Conservation (phyloP, 1,284 basidiomycete species). For the Ustilago lituana region DNA sequence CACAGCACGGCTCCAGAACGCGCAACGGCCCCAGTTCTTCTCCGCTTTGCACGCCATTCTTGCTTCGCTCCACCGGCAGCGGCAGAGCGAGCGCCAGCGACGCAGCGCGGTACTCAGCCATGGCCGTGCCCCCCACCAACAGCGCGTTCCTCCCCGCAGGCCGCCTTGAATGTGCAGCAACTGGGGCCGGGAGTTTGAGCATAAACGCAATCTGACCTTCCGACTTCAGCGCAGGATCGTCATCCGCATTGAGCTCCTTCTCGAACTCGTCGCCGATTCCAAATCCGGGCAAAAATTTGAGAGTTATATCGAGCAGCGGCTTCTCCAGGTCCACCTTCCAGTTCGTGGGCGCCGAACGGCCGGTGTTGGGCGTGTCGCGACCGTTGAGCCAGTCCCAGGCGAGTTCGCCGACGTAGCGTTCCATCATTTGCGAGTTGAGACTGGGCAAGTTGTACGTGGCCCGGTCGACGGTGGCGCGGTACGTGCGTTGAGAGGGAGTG, state of each 20-base stretch:
- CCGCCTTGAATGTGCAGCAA: constrained; percentile 4
- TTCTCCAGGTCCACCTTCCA: constrained; percentile 47
- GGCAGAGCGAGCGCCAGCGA: constrained; percentile 39
- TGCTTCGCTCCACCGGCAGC: constrained; percentile 16
- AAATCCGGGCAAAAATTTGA: constrained; percentile 50
- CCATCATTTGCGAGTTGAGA: constrained; percentile 52
- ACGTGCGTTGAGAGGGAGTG: constrained; percentile 22
- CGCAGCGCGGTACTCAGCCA: constrained; percentile 47
- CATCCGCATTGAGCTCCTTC: constrained; percentile 20
- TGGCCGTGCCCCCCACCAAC: constrained; percentile 41
- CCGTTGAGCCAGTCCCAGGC: constrained; percentile 50
- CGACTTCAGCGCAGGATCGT: constrained; percentile 21
- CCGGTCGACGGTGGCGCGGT: constrained; percentile 55
- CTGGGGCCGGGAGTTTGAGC: constrained; percentile 30
- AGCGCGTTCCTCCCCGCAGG: constrained; percentile 35
- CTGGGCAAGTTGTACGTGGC: constrained; percentile 61
- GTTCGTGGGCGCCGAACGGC: background rate
- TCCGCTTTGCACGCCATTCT: constrained; percentile 7
- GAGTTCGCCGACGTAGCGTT: constrained; percentile 49
- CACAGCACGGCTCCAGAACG: constrained; percentile 49
- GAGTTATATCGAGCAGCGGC: constrained; percentile 40
- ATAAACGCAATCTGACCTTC: constrained; percentile 42
- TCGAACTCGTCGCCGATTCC: constrained; percentile 49
- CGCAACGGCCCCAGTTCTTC: constrained; percentile 11
- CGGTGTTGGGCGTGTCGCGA: constrained; percentile 6